Evolutionary conservation across 2,329 filamentous ascomycete species (phyloP).

Genomic region (Dichotomopilus funicola): DNA sequence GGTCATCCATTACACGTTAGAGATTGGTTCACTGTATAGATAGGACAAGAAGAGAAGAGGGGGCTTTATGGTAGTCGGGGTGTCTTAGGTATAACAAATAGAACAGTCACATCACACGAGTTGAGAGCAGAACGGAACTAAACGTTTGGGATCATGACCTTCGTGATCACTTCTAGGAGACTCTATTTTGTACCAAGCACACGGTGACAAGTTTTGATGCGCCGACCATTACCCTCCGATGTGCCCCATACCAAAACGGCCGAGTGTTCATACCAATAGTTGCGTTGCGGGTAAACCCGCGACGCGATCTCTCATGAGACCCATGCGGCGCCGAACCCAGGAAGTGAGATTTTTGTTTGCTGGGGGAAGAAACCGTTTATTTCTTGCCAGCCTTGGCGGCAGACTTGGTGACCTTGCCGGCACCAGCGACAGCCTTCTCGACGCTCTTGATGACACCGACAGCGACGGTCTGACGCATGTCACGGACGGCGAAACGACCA

Average conservation of each 20-base stretch:
- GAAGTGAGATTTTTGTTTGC: constrained; percentile 19
- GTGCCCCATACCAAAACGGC: constrained; percentile 28
- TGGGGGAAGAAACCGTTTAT: constrained; percentile 41
- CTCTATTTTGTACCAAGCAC: constrained; percentile 33
- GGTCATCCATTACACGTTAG: too few relatives aligned
- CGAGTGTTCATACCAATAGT: constrained; percentile 26
- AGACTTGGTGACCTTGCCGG: constrained; percentile 65
- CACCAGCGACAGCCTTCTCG: constrained; percentile 52
- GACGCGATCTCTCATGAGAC: constrained; percentile 21
- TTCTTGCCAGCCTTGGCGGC: constrained; percentile 71
- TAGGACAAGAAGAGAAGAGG: too few relatives aligned
- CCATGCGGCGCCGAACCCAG: constrained; percentile 11
- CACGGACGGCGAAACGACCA: constrained; percentile 99
- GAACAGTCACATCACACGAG: constrained; percentile 1
- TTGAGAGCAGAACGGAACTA: not conserved
- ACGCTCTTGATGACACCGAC: constrained; percentile 94
- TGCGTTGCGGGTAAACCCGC: constrained; percentile 18
- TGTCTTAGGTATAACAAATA: not conserved
- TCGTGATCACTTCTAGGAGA: constrained; percentile 29
- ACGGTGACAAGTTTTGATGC: constrained; percentile 29
- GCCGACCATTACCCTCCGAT: constrained; percentile 27
- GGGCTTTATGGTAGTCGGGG: too few relatives aligned
- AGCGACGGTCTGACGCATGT: constrained; percentile 87
- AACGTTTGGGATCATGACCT: constrained; percentile 20
- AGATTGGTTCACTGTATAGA: too few relatives aligned